Conservation (phyloP, 2,329 filamentous ascomycete species). For the Anthostomella pinea region DNA sequence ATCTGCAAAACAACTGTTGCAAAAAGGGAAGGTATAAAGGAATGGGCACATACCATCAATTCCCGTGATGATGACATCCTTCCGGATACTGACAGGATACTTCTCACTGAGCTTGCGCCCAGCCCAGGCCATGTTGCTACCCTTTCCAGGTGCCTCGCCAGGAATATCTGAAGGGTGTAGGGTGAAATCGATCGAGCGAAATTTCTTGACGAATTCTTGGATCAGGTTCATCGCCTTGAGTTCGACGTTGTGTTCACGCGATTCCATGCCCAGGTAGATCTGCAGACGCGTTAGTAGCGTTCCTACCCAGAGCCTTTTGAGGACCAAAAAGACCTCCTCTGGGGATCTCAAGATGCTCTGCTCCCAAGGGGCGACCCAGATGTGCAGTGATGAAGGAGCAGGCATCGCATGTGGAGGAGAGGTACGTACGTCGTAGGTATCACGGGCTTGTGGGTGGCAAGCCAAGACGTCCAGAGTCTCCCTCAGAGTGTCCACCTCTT, state of each 20-base stretch:
- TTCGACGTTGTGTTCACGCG: slow-evolving; percentile 60
- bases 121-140: slow-evolving; percentile 71
- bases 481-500: slow-evolving; percentile 64
- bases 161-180: slow-evolving; percentile 64
- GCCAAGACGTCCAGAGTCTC: slow-evolving; percentile 68
- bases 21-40: slow-evolving; percentile 1
- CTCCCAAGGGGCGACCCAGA: no score
- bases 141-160: slow-evolving; percentile 69
- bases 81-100: slow-evolving; percentile 51
- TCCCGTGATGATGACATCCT: slow-evolving; percentile 65
- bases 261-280: slow-evolving; percentile 72
- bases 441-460: slow-evolving; percentile 60
- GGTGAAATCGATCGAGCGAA: slow-evolving; percentile 65
- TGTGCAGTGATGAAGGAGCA: not conserved
- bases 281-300: slow-evolving; percentile 31
- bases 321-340: slow-evolving; percentile 3
- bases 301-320: slow-evolving; percentile 2
- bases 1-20: slow-evolving; percentile 3
- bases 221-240: slow-evolving; percentile 61
- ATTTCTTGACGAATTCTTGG: slow-evolving; percentile 61
- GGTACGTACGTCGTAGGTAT: slow-evolving; percentile 65
- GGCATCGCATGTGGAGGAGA: not conserved
- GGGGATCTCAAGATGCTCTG: no score
- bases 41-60: slow-evolving; percentile 64
- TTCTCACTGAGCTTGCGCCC: slow-evolving; percentile 63